phyloP scores from a whole-genome alignment of 2,329 filamentous ascomycete species.

The Talaromyces amestolkiae region DNA sequence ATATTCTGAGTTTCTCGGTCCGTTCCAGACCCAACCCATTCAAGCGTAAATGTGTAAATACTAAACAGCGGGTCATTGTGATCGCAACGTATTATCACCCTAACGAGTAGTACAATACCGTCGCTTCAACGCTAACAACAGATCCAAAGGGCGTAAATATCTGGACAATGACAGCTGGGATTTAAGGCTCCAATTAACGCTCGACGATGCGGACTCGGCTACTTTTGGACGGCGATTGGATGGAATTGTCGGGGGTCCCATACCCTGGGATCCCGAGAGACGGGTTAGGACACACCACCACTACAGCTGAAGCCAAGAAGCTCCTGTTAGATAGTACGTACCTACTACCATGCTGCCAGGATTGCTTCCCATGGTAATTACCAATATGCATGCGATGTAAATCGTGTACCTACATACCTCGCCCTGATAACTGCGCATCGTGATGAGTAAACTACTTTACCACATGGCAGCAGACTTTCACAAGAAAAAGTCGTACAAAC shows the following conservation, averaged over 20 bases:
- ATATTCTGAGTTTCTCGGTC: constrained; percentile 8
- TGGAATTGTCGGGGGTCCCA: background rate
- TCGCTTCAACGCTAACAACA: background rate
- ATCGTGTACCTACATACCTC: background rate
- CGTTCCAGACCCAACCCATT: constrained; percentile 7
- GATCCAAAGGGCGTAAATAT: background rate
- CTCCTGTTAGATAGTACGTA: no score
- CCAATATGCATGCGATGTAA: background rate
- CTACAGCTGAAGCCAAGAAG: background rate
- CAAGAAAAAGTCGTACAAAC: background rate
- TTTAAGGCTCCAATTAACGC: background rate
- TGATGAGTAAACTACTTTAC: background rate
- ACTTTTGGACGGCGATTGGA: background rate
- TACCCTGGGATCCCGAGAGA: background rate
- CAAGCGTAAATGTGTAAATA: background rate
- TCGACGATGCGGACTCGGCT: background rate
- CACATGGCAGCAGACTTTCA: background rate
- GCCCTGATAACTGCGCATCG: background rate
- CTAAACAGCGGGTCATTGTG: background rate
- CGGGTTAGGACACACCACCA: background rate
- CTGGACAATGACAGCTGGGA: background rate
- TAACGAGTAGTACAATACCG: background rate
- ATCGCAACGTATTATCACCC: background rate
- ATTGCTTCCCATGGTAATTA: background rate
- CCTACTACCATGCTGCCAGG: background rate